A percentile compares a stretch with the other conserved stretches of the same genome.
phyloP scores from a whole-genome alignment of 176 grass and related monocot species.

The Luzula sylvatica region DNA sequence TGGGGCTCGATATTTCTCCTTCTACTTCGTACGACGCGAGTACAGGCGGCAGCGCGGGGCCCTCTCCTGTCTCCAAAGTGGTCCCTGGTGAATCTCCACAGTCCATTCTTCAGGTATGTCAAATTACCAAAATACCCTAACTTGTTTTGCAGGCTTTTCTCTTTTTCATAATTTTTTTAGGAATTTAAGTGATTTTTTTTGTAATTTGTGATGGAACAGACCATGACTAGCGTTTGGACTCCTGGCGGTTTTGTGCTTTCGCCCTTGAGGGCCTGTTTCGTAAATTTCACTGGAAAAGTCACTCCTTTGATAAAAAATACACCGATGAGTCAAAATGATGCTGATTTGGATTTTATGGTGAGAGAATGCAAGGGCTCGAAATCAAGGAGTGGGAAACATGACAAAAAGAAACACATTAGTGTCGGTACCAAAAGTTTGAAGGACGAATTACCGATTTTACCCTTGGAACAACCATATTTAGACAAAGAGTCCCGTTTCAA shows the following conservation, averaged over 20 bases:
- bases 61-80: slow-evolving; percentile 50
- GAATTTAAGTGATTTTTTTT: slow-evolving; percentile 14
- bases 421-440: slow-evolving; percentile 36
- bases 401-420: slow-evolving; percentile 37
- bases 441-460: slow-evolving; percentile 22
- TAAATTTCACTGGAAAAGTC: slow-evolving; percentile 53
- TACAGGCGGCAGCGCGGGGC: slow-evolving; percentile 38
- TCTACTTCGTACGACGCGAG: slow-evolving; percentile 84
- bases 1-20: slow-evolving; percentile 87
- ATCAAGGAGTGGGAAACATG: slow-evolving; percentile 43
- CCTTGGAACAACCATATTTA: slow-evolving; percentile 16
- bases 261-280: slow-evolving; percentile 42
- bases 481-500: slow-evolving; percentile 27
- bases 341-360: slow-evolving; percentile 1
- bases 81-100: slow-evolving; percentile 57
- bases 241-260: slow-evolving; percentile 71
- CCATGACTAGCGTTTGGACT: slow-evolving; percentile 65
- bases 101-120: slow-evolving; percentile 80
- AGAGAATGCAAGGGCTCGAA: slow-evolving; percentile 35
- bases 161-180: background rate
- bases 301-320: slow-evolving; percentile 35
- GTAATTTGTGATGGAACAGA: slow-evolving; percentile 48
- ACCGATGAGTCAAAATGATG: slow-evolving; percentile 16
- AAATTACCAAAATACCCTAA: background rate
- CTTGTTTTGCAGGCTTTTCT: slow-evolving; percentile 2